A percentile compares a stretch with the other conserved stretches of the same genome.
phyloP scores from a whole-genome alignment of 2,329 filamentous ascomycete genomes.

The Alternaria alternata region DNA sequence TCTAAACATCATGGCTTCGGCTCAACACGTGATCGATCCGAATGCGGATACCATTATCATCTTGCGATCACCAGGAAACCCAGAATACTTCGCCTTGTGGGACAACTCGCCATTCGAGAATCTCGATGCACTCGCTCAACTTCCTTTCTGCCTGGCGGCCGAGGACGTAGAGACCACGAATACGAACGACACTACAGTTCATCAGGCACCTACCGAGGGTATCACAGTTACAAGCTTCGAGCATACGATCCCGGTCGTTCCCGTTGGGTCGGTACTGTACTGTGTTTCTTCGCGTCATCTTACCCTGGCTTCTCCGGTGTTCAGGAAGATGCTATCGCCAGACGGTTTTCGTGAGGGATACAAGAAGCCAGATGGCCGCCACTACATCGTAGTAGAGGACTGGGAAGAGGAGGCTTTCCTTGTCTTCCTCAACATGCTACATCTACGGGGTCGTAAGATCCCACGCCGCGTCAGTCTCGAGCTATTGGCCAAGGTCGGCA shows the following conservation, averaged over 20 bases:
- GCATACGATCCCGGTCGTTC: not conserved
- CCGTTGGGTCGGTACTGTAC: not conserved
- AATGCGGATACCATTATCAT: constrained; percentile 15
- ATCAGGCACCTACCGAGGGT: not conserved
- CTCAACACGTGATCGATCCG: constrained; percentile 2
- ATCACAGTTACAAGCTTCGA: not conserved
- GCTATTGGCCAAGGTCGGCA: not conserved
- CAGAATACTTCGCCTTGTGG: not conserved
- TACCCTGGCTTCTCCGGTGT: not conserved
- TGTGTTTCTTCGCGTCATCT: not conserved
- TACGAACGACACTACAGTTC: not conserved
- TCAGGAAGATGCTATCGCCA: not conserved
- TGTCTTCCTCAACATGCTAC: constrained; percentile 57
- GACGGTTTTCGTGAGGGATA: not conserved
- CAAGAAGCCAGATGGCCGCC: not conserved
- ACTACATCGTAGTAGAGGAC: constrained; percentile 14
- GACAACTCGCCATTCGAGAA: not conserved
- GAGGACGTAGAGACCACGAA: no score
- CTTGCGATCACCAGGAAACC: not conserved
- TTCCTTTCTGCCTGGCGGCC: not conserved
- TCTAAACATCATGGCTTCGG: not conserved
- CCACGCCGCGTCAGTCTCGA: constrained; percentile 27
- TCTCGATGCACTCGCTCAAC: not conserved
- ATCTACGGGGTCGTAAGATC: constrained; percentile 52
- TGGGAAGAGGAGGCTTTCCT: constrained; percentile 51